Evolutionary conservation across 2,329 filamentous ascomycete genomes (phyloP).

Genomic region (Cordyceps tenuipes): DNA sequence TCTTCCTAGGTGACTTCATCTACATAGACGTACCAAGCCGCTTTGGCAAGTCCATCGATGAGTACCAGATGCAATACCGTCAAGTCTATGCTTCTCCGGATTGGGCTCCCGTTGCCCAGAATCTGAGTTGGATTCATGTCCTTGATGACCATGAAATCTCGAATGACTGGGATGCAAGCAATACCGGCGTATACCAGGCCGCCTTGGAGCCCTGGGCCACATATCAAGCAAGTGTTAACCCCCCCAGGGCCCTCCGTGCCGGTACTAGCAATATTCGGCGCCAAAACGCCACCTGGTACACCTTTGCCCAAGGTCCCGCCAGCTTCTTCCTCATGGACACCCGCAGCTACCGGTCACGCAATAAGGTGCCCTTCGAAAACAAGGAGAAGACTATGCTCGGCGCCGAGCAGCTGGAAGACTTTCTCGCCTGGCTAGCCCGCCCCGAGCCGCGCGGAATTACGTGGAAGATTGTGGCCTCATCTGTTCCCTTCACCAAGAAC

Average conservation of each 20-base stretch:
- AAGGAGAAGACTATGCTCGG: slow-evolving; percentile 83
- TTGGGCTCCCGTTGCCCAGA: slow-evolving; percentile 66
- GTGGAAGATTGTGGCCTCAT: slow-evolving; percentile 90
- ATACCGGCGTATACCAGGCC: slow-evolving; percentile 67
- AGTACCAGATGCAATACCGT: slow-evolving; percentile 86
- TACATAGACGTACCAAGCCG: slow-evolving; percentile 82
- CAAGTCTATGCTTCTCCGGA: slow-evolving; percentile 94
- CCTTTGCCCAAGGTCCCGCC: slow-evolving; percentile 81
- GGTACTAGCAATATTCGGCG: slow-evolving; percentile 29
- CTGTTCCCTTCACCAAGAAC: slow-evolving; percentile 94
- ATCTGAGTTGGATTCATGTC: slow-evolving; percentile 95
- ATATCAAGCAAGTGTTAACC: slow-evolving; percentile 81
- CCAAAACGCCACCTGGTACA: slow-evolving; percentile 69
- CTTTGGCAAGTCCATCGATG: slow-evolving; percentile 61
- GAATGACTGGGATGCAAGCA: slow-evolving; percentile 85
- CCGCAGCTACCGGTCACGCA: slow-evolving; percentile 71
- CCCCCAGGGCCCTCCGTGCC: slow-evolving; percentile 54
- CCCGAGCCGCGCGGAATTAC: slow-evolving; percentile 69
- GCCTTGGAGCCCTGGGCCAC: slow-evolving; percentile 78
- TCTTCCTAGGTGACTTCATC: slow-evolving; percentile 83
- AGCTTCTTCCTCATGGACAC: slow-evolving; percentile 95
- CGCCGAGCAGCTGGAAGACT: slow-evolving; percentile 64
- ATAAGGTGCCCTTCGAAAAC: slow-evolving; percentile 49
- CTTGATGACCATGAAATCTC: slow-evolving; percentile 94
- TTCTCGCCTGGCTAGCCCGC: slow-evolving; percentile 66